These are phyloP conservation scores for Vicia faba DNA, from an alignment of 306 rosid species.

Conservation along the genomic window DNA sequence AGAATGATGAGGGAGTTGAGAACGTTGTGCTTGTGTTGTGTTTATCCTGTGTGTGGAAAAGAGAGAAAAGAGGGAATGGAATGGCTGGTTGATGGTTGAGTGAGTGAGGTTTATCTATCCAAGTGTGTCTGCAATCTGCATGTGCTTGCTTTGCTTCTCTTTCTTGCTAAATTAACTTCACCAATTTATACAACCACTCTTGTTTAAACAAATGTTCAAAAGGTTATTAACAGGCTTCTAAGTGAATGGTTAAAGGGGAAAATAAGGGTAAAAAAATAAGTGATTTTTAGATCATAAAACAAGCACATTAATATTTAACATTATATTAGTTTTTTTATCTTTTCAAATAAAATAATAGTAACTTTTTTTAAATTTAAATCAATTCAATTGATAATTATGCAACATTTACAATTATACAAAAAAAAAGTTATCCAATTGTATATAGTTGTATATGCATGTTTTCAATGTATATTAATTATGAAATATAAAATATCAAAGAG, in stretches of 20 bases:
- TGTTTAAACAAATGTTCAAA: neutral
- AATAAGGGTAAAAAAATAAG: neutral
- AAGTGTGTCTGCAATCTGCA: conserved; percentile 20
- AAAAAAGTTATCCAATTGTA: too few relatives aligned
- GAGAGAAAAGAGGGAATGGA: conserved; percentile 19
- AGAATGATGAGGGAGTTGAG: conserved; percentile 28
- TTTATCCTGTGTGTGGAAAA: neutral
- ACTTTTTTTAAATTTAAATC: too few relatives aligned
- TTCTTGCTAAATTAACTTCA: neutral
- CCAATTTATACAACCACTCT: neutral
- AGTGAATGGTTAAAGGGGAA: too few relatives aligned
- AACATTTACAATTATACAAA: too few relatives aligned
- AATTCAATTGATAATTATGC: too few relatives aligned
- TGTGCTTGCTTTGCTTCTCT: neutral
- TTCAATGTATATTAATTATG: too few relatives aligned
- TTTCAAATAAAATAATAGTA: too few relatives aligned
- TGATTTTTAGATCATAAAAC: too few relatives aligned
- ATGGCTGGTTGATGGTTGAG: conserved; percentile 14
- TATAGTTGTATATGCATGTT: too few relatives aligned
- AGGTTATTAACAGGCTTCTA: neutral
- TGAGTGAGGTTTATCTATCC: conserved; percentile 37
- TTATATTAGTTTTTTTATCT: too few relatives aligned
- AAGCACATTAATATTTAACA: too few relatives aligned
- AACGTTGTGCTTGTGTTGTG: conserved; percentile 3
- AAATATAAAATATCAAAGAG: too few relatives aligned